These are phyloP conservation scores for Pseudogymnoascus sp. DNA, from an alignment of 2,329 filamentous ascomycete species.

Conservation along the genomic window DNA sequence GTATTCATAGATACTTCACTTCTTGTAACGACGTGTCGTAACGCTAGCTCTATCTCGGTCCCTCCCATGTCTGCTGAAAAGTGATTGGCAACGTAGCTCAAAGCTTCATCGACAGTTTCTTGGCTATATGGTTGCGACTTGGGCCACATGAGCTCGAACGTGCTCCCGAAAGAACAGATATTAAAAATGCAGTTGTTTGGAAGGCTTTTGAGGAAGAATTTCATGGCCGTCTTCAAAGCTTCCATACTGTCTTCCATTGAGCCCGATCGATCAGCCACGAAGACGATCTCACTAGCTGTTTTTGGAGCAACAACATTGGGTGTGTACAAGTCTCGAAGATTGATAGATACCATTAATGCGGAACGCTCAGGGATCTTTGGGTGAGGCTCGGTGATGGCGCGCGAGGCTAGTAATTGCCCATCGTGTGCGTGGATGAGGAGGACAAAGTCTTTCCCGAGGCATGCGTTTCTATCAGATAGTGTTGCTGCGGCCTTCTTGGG, in stretches of 20 bases:
- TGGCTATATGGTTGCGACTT: constrained; percentile 40
- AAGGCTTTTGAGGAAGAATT: constrained; percentile 58
- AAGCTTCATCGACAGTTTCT: constrained; percentile 36
- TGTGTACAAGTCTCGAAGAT: constrained; percentile 31
- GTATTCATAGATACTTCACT: constrained; percentile 28
- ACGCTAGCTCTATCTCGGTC: constrained; percentile 42
- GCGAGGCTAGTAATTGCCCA: constrained; percentile 42
- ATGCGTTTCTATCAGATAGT: constrained; percentile 42
- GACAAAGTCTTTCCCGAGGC: constrained; percentile 58
- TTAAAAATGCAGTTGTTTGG: constrained; percentile 60
- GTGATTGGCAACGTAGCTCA: constrained; percentile 25
- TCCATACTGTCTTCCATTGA: constrained; percentile 51
- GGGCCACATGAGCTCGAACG: constrained; percentile 38
- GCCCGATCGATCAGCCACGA: constrained; percentile 64
- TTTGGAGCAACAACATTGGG: constrained; percentile 58
- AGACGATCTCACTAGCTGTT: constrained; percentile 55
- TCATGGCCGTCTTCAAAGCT: constrained; percentile 47
- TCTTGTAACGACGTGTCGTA: constrained; percentile 36
- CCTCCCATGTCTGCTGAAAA: constrained; percentile 44
- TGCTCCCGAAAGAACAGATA: constrained; percentile 57
- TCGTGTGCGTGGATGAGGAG: constrained; percentile 55
- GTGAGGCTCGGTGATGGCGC: constrained; percentile 51
- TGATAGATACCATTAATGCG: constrained; percentile 60
- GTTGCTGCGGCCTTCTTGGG: constrained; percentile 52
- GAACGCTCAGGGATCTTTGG: constrained; percentile 51